Base-by-base conservation (phyloP, 2,329 filamentous ascomycete species). In the Malbranchea zuffiana region DNA sequence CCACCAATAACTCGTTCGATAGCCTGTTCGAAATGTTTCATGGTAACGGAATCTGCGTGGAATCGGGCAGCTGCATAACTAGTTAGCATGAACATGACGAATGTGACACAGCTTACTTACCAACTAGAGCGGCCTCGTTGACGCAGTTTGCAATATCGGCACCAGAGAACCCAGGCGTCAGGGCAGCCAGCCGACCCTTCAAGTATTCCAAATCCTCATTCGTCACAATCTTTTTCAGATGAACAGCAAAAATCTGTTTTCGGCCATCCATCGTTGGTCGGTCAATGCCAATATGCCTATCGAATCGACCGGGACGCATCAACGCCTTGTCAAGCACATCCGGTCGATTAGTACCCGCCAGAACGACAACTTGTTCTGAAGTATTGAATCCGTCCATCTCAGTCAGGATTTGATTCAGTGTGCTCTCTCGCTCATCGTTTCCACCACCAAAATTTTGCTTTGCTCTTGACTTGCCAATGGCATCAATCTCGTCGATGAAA, bases 341-440 rank as follows among this genome's bases (percentile, higher is more conserved):
- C 7, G 86, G 82, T 63, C 90, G 75, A 66, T 98, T 98, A 39
- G 90, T 98, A 66, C 90, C 90, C 32, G 90, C 90, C 44, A 98
- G 73, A 20, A 98, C 90, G 36, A 98, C 88, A 27, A 98, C 83
- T 64, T 96, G 88, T 54, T 96, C 88, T 2, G 80, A 76, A 5
- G 88, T 96, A 63, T 95, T 95, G 76, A 96, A 96, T 41, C 88
- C 90, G 57, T 98, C 90, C 90, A 98, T 98, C 61, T 98, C 90
- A 0, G 90, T 98, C 37, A 98, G 69, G 44, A 98, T 96, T 65
- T 98, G 90, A 63, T 98, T 98, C 18, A 98, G 77, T 0, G 90
- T 98, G 32, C 83, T 84, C 65, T 98, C 90, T 44, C 90, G 81
- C 66, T 98, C 90, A 55, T 98, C 90, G 54, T 96, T 96, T 44